Evolutionary conservation across 495 filamentous ascomycete genomes (phyloP).

Genomic region (Venustampulla echinocandica): DNA sequence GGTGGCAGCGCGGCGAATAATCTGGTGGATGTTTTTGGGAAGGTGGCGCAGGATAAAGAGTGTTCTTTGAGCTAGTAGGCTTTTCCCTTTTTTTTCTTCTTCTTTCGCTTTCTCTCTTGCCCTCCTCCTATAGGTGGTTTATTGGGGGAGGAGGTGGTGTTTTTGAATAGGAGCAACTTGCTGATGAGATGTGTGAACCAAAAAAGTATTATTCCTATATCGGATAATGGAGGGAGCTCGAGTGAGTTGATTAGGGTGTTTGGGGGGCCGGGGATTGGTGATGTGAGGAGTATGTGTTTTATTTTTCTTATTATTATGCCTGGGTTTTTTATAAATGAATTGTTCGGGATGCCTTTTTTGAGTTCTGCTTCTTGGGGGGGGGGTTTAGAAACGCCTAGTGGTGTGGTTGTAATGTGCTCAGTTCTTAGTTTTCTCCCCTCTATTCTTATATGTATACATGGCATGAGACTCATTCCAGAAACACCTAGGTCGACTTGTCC

Average conservation of each 20-base stretch:
- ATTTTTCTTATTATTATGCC: background rate
- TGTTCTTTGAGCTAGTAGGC: slow-evolving; percentile 58
- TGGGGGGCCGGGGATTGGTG: slow-evolving; percentile 87
- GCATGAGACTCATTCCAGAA: too few relatives aligned
- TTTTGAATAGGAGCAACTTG: too few relatives aligned
- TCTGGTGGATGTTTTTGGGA: slow-evolving; percentile 82
- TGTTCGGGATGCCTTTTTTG: background rate
- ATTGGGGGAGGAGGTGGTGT: slow-evolving; percentile 5
- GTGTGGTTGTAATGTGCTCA: too few relatives aligned
- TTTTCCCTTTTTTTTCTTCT: background rate
- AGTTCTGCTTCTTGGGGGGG: too few relatives aligned
- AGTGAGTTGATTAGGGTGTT: slow-evolving; percentile 89
- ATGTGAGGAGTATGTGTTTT: slow-evolving; percentile 66
- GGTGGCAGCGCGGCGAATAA: slow-evolving; percentile 90
- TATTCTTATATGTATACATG: too few relatives aligned
- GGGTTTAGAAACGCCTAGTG: too few relatives aligned
- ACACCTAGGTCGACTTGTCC: slow-evolving; percentile 83
- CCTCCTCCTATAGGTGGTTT: too few relatives aligned
- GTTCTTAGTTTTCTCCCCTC: too few relatives aligned
- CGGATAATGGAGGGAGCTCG: slow-evolving; percentile 88
- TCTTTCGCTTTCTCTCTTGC: too few relatives aligned
- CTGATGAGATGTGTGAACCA: too few relatives aligned
- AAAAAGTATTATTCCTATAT: slow-evolving; percentile 72
- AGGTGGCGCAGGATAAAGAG: slow-evolving; percentile 58
- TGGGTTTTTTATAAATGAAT: background rate